phyloP scores from a whole-genome alignment of 2,329 filamentous ascomycete genomes.

The Rhynchosporium secalis region DNA sequence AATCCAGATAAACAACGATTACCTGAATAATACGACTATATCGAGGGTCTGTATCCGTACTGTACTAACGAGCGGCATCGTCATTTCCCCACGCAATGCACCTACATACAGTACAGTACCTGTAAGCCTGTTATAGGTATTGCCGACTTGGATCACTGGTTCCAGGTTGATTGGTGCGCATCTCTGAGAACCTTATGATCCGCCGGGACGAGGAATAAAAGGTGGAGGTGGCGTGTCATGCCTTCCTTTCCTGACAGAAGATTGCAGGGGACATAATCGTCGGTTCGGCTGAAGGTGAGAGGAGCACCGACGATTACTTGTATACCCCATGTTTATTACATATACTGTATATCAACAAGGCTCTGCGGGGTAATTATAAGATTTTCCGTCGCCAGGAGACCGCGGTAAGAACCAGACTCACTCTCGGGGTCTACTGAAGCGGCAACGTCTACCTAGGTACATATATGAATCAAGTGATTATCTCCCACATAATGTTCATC shows the following conservation, averaged over 20 bases:
- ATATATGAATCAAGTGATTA: conserved; percentile 11
- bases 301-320: too few species aligned
- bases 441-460: neutral
- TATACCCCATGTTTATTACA: neutral
- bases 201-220: neutral
- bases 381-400: conserved; percentile 27
- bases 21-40: neutral
- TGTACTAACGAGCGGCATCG: neutral
- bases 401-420: neutral
- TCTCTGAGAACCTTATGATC: conserved; percentile 8
- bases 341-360: conserved; percentile 8
- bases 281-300: too few species aligned
- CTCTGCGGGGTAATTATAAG: conserved; percentile 24
- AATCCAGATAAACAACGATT: too few species aligned
- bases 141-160: conserved; percentile 8
- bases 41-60: neutral
- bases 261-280: conserved; percentile 12
- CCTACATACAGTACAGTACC: too few species aligned
- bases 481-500: neutral
- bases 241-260: conserved; percentile 12
- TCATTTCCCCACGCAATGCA: neutral
- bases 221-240: conserved; percentile 15
- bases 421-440: conserved; percentile 1
- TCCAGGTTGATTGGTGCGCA: conserved; percentile 25
- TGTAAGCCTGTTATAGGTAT: neutral